Base-by-base conservation (phyloP, 441 rosid species). In the Cnidoscolus chayamansa region DNA sequence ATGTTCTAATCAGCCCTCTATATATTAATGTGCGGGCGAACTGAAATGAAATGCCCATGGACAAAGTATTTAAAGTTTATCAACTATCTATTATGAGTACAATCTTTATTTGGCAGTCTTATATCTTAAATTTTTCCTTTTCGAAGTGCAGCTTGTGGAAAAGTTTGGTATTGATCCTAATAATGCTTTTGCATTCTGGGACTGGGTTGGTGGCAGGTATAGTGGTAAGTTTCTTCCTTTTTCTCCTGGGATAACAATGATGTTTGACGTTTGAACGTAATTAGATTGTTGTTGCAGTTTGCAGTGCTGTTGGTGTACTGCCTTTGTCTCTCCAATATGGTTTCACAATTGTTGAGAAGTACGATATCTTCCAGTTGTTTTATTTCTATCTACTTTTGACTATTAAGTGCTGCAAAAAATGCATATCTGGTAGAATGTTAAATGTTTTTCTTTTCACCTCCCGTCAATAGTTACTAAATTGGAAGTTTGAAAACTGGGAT, bases 201-300 rank as follows among this genome's bases (percentile, higher is more conserved):
- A 92, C 81, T 94, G 99, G 99, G 99, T 94, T 76, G 98, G 99
- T 73, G 99, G 99, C 76, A 84, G 99, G 15, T 92, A 92, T 75
- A 92, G 99, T 79, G 99, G 98, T 94, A 85, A 78, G 85, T 70
- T 72, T 70, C 40, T 76, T 19, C 48, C 47, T 63, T 51, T 71
- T 70, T 61, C 25, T 25, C 81, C 43, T 74, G 35, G 61, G 60
- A 75, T 19, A 47, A 54, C 2, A 69, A 74, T 64, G 17, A 58
- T 51, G 55, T 76, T 48, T 75, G 51, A 53, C 66, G 10, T 60
- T 70, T 71, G 50, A 69, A 77, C 63, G 51, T 67, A 76, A 69
- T 65, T 76, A 43, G 72, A 79, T 43, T 67, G 67, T 67, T 75
- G 45, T 74, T 80, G 81, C 92, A 94, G 99, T 94, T 81, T 94